Evolutionary conservation across 805 yeast species (phyloP), one percentile per base, ranked within the genome.

Genomic region (Tanozyma kutaoensis): DNA sequence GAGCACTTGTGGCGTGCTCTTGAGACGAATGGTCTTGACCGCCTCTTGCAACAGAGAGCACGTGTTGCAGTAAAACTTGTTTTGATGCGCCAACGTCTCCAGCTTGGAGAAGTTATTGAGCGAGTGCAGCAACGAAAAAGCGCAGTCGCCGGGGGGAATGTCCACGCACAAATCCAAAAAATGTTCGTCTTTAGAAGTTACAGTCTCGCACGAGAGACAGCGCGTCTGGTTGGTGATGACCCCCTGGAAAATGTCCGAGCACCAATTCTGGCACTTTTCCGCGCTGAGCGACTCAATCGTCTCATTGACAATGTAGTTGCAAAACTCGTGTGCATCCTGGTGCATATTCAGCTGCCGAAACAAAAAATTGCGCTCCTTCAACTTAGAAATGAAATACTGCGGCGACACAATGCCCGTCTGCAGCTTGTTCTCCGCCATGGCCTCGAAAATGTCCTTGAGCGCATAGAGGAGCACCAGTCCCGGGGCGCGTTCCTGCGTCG

Each of bases 271-370:
- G 7, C 7, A 5, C 23, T 37, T 16, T 37, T 55, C 50, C 40
- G 37, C 45, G 15, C 67, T 70, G 26, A 79, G 57, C 12, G 78
- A 63, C 35, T 80, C 85, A 10, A 67, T 55, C 12, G 62, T 60
- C 38, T 58, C 69, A 50, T 91, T 91, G 28, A 91, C 58, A 38
- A 86, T 48, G 44, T 80, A 86, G 48, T 86, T 88, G 45, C 86
- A 65, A 50, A 91, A 91, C 53, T 91, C 98, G 52, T 91, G 98
- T 4, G 97, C 96, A 58, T 91, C 98, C 47, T 91, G 98, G 48
- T 91, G 98, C 95, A 85, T 86, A 38, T 58, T 58, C 23, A 80
- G 74, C 31, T 84, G 76, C 35, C 94, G 62, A 50, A 91, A 91
- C 41, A 88, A 57, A 39, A 75, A 80, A 46, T 88, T 91, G 37